These are phyloP conservation scores for Calonectria pseudoreteaudii DNA, from an alignment of 2,329 filamentous ascomycete genomes.

Conservation along the genomic window DNA sequence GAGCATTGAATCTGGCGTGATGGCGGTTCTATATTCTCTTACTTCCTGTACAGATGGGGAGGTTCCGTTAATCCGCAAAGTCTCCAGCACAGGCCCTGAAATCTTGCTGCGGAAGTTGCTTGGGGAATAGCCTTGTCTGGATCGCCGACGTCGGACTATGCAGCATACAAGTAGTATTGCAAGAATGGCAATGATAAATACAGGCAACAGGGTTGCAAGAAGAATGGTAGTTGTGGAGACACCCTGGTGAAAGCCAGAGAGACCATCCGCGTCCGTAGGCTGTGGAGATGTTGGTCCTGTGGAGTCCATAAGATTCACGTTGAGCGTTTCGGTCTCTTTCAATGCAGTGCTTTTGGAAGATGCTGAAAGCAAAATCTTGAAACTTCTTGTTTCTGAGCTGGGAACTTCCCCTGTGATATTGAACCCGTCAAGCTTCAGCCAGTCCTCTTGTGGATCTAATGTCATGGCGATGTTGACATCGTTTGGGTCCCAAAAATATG, in stretches of 20 bases:
- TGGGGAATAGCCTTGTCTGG: slow-evolving; percentile 43
- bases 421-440: slow-evolving; percentile 56
- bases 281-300: slow-evolving; percentile 38
- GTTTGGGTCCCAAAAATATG: slow-evolving; percentile 55
- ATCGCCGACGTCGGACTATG: slow-evolving; percentile 46
- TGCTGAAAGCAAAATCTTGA: slow-evolving; percentile 48
- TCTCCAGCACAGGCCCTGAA: slow-evolving; percentile 46
- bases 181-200: slow-evolving; percentile 50
- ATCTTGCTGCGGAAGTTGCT: slow-evolving; percentile 48
- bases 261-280: slow-evolving; percentile 27
- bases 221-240: slow-evolving; percentile 51
- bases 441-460: slow-evolving; percentile 52
- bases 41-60: slow-evolving; percentile 36
- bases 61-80: slow-evolving; percentile 43
- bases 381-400: slow-evolving; percentile 45
- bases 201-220: slow-evolving; percentile 58
- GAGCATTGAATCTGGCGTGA: slow-evolving; percentile 17
- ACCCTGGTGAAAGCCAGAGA: slow-evolving; percentile 32
- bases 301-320: slow-evolving; percentile 47
- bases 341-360: slow-evolving; percentile 48
- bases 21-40: slow-evolving; percentile 23
- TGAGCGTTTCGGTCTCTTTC: slow-evolving; percentile 52
- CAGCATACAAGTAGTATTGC: slow-evolving; percentile 50
- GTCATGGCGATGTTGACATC: slow-evolving; percentile 53
- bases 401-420: slow-evolving; percentile 57